Percentiles rank a stretch among this genome's conserved stretches.
Evolutionary conservation across 768 basidiomycete species (phyloP).

Genomic region (Steccherinum ochraceum): DNA sequence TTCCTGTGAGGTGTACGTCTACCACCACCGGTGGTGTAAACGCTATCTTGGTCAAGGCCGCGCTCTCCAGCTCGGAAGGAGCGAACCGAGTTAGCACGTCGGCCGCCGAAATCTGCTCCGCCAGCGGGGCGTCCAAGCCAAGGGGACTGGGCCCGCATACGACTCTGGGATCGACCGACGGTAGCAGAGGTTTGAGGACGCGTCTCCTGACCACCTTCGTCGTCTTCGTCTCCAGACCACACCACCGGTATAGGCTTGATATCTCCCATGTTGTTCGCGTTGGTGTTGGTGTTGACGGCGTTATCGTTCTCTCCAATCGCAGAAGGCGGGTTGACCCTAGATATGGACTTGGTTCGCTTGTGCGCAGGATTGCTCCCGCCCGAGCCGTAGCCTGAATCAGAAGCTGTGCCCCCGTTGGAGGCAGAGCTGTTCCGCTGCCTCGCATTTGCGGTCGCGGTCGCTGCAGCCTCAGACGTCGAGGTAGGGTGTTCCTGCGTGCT

Average conservation of each 20-base stretch:
- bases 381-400: constrained; percentile 20
- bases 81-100: constrained; percentile 16
- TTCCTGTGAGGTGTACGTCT: constrained; percentile 14
- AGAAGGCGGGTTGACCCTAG: no score
- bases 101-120: background rate
- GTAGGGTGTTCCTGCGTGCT: background rate
- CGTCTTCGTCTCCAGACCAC: constrained; percentile 13
- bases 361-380: background rate
- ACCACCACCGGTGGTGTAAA: constrained; percentile 12
- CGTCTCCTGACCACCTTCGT: background rate
- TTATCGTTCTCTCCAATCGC: no score
- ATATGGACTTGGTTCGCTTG: background rate
- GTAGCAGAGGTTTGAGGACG: background rate
- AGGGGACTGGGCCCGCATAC: background rate
- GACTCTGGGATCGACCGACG: background rate
- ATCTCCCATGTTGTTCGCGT: background rate
- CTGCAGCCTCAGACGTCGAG: background rate
- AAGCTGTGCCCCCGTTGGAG: constrained; percentile 5
- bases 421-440: constrained; percentile 2
- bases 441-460: background rate
- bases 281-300: no score
- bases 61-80: constrained; percentile 13
- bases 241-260: constrained; percentile 19
- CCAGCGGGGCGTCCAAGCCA: background rate
- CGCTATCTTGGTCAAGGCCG: constrained; percentile 10